A percentile compares a stretch with the other conserved stretches of the same genome.
Evolutionary conservation across 2,329 filamentous ascomycete genomes (phyloP).

Genomic region (Herpotrichia juniperi): DNA sequence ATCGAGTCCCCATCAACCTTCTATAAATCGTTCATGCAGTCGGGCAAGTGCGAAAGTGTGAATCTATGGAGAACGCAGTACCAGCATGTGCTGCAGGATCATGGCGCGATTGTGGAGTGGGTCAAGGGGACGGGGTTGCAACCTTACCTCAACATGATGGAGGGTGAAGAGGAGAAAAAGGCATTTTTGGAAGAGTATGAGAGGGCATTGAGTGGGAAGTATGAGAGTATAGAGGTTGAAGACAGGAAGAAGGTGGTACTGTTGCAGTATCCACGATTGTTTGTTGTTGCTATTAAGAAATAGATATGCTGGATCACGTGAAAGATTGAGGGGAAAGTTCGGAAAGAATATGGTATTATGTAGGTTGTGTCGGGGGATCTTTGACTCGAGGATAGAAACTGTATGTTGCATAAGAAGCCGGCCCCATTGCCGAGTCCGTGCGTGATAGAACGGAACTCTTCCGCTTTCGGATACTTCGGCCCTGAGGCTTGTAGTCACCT

Average conservation of each 20-base stretch:
- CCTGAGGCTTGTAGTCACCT: too few relatives aligned
- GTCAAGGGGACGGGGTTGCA: constrained; percentile 63
- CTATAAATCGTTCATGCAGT: constrained; percentile 56
- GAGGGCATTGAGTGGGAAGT: constrained; percentile 49
- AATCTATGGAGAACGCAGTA: constrained; percentile 64
- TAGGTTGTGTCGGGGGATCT: too few relatives aligned
- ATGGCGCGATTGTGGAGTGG: constrained; percentile 63
- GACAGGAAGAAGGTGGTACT: constrained; percentile 53
- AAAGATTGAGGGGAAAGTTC: too few relatives aligned
- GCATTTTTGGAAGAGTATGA: constrained; percentile 58
- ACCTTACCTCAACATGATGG: constrained; percentile 60
- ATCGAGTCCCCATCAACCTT: constrained; percentile 56
- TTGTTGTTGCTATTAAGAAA: constrained; percentile 54
- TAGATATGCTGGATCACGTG: constrained; percentile 9
- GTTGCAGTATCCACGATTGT: constrained; percentile 62
- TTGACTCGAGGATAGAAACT: too few relatives aligned
- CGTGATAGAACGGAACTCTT: too few relatives aligned
- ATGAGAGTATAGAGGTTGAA: constrained; percentile 47
- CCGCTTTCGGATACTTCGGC: too few relatives aligned
- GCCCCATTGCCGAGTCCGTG: too few relatives aligned
- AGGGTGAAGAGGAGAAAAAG: constrained; percentile 44
- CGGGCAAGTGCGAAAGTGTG: constrained; percentile 50
- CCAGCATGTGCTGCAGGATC: constrained; percentile 57
- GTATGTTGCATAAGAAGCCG: too few relatives aligned
- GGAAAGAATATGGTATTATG: too few relatives aligned